A percentile compares a stretch with the other conserved stretches of the same genome.
Conservation (phyloP, 257 asterid genomes). For the Solanum phureja region DNA sequence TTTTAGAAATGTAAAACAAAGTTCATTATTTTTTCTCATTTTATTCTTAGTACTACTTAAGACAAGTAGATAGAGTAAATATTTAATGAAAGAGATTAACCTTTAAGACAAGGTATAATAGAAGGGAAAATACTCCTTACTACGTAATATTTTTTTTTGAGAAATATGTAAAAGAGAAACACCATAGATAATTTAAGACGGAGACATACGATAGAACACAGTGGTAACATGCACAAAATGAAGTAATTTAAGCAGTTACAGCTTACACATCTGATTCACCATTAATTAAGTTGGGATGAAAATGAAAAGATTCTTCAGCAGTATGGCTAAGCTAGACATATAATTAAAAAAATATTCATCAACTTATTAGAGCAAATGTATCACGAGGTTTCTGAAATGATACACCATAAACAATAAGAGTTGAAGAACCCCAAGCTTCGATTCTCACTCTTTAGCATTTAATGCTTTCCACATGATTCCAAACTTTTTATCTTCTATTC, state of each 20-base stretch:
- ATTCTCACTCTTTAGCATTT: slow-evolving; percentile 69
- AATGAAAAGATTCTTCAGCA: slow-evolving; percentile 26
- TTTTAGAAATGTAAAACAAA: not conserved
- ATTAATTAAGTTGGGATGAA: slow-evolving; percentile 6
- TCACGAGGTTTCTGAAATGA: slow-evolving; percentile 67
- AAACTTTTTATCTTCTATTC: slow-evolving; percentile 71
- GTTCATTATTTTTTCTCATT: not conserved
- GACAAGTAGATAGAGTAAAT: not conserved
- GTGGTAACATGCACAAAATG: slow-evolving; percentile 42
- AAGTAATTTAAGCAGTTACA: slow-evolving; percentile 3
- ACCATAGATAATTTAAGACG: not conserved
- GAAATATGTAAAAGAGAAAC: not conserved
- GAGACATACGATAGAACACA: slow-evolving; percentile 1
- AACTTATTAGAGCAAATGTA: slow-evolving; percentile 24
- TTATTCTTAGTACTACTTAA: not conserved
- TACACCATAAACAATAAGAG: slow-evolving; percentile 29
- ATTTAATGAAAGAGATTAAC: not conserved
- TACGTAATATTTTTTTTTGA: no score
- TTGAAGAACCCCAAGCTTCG: slow-evolving; percentile 42
- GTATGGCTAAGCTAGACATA: slow-evolving; percentile 1
- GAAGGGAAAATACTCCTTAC: not conserved
- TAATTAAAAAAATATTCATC: not conserved
- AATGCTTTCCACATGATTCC: slow-evolving; percentile 95
- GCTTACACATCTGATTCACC: slow-evolving; percentile 9
- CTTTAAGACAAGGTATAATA: not conserved